phyloP scores from a whole-genome alignment of 352 stramenopile genomes.

The Vaucheria bursata region DNA sequence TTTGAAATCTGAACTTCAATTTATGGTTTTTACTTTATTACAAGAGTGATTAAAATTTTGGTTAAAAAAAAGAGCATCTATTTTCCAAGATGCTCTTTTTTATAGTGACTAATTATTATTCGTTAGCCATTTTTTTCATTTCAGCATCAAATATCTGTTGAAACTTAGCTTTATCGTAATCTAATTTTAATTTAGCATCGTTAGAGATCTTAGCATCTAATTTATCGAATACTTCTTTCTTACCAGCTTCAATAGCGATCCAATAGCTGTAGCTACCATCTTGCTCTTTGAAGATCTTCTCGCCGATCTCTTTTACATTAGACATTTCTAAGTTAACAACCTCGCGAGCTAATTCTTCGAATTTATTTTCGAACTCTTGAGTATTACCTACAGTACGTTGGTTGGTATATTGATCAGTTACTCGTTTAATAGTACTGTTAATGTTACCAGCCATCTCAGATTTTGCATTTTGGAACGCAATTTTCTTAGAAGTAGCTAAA shows the following conservation, averaged over 20 bases:
- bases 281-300: neutral
- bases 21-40: too few species aligned
- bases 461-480: conserved; percentile 2
- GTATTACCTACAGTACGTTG: neutral
- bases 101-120: too few species aligned
- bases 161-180: neutral
- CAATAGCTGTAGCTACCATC: neutral
- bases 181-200: neutral
- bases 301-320: neutral
- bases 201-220: neutral
- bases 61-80: too few species aligned
- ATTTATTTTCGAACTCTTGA: neutral
- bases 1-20: too few species aligned
- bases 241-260: neutral
- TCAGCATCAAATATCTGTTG: neutral
- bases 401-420: conserved; percentile 1
- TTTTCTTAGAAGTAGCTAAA: neutral
- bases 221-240: neutral
- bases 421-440: neutral
- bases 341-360: neutral
- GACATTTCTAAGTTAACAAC: neutral
- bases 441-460: neutral
- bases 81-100: too few species aligned
- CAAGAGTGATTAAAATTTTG: too few species aligned
- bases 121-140: neutral